These are phyloP conservation scores for Claviceps africana DNA, from an alignment of 2,329 filamentous ascomycete species.

Conservation along the genomic window DNA sequence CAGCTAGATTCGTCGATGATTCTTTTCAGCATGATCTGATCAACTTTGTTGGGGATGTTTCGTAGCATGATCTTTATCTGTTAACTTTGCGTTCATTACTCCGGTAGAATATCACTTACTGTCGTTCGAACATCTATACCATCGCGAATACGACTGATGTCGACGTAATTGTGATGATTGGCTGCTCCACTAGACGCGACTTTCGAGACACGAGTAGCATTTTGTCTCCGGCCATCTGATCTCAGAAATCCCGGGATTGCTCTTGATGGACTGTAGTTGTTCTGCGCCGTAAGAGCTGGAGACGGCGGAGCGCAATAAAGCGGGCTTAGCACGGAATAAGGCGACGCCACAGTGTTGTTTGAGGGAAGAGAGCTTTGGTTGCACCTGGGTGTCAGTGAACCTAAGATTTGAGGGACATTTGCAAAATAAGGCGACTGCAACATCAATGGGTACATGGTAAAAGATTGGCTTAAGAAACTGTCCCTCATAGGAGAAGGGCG, in stretches of 20 bases:
- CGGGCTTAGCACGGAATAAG: constrained; percentile 17
- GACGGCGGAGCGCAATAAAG: constrained; percentile 20
- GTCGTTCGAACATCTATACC: constrained; percentile 65
- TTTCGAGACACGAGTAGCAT: constrained; percentile 31
- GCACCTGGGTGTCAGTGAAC: constrained; percentile 11
- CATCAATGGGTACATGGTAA: constrained; percentile 21
- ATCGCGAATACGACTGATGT: constrained; percentile 43
- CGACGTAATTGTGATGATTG: constrained; percentile 48
- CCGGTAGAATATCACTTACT: constrained; percentile 30
- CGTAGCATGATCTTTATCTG: constrained; percentile 67
- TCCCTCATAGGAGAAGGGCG: constrained; percentile 6
- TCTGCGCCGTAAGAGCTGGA: constrained; percentile 20
- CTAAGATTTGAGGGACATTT: constrained; percentile 16
- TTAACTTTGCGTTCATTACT: constrained; percentile 5
- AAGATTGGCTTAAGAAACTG: constrained; percentile 12
- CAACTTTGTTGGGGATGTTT: constrained; percentile 86
- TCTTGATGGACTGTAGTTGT: constrained; percentile 28
- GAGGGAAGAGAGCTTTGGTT: constrained; percentile 10
- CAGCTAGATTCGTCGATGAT: constrained; percentile 66
- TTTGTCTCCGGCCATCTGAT: constrained; percentile 32
- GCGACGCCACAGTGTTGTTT: constrained; percentile 17
- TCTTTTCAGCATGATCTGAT: constrained; percentile 60
- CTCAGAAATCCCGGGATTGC: constrained; percentile 20
- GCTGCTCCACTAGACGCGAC: constrained; percentile 32
- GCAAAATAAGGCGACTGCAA: constrained; percentile 17